Evolutionary conservation across 345 rosid genomes (phyloP), one percentile per base, ranked within the genome.

Genomic region (Capsella bursapastoris): DNA sequence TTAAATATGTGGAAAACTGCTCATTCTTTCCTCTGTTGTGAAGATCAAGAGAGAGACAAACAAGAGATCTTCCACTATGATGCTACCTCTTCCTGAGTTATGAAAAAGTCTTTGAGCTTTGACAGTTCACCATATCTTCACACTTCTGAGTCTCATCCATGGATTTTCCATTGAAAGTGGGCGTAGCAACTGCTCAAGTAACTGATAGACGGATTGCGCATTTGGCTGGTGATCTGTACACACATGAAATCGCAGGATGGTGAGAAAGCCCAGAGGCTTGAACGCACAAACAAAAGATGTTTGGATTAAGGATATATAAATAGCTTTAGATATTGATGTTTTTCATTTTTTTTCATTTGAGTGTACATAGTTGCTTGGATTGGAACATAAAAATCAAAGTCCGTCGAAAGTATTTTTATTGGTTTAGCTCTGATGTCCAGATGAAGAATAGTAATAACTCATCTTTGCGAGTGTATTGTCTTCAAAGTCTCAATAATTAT

Each of bases 1-100:
- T 32, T 56, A 7, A 61, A 10, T 25, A 44, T 35, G 41, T 27
- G 5, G 8, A 18, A 49, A 49, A 77, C 32, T 2, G 15, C 22
- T 11, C 8, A 6, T 45, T 45, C 27, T 47, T 34, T 32, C 5
- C 15, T 18, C 13, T 63, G 63, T 64, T 64, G 68, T 50, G 50
- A 65, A 71, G 80, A 77, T 77, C 62, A 77, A 71, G 63, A 71
- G 52, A 77, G 72, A 57, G 41, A 31, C 40, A 16, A 57, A 64
- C 41, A 77, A 64, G 62, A n/a, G 50, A n/a, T 47, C 64, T 8
- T 53, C 68, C 38, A 22, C 37, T 15, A 48, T 31, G 0, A 29
- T 57, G 55, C n/a, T 70, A 4, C 32, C 76, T 56, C 60, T 63
- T 7, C 14, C 66, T 7, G 80, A 45, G 29, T 47, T 31, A 64